These are phyloP conservation scores for Mycena sanguinolenta DNA, from an alignment of 768 basidiomycete genomes.

Conservation along the genomic window DNA sequence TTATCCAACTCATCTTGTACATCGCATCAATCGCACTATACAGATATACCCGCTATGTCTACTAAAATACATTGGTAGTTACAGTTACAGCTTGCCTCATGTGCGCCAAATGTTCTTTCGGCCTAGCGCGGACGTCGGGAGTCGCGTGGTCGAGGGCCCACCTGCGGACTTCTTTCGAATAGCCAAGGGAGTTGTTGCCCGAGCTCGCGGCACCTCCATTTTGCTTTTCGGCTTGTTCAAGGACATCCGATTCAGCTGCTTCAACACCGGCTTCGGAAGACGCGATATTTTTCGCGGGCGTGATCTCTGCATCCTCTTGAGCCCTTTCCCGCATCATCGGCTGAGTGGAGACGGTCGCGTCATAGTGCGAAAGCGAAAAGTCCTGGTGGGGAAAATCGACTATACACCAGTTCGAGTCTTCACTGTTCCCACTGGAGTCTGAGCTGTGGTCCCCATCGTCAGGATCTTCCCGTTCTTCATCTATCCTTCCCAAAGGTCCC, in stretches of 20 bases:
- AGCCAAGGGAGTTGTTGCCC: slow-evolving; percentile 14
- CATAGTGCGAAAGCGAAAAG: slow-evolving; percentile 26
- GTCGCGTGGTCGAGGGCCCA: slow-evolving; percentile 19
- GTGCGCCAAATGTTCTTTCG: slow-evolving; percentile 23
- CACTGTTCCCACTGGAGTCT: neutral
- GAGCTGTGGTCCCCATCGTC: neutral
- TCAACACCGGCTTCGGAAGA: slow-evolving; percentile 43
- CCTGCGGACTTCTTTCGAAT: slow-evolving; percentile 27
- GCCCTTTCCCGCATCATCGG: slow-evolving; percentile 9
- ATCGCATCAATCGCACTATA: slow-evolving; percentile 16
- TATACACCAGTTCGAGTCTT: slow-evolving; percentile 32
- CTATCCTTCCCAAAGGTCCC: slow-evolving; percentile 36
- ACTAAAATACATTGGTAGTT: slow-evolving; percentile 21
- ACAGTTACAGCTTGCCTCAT: slow-evolving; percentile 4
- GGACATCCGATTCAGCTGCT: slow-evolving; percentile 40
- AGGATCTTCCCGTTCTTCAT: slow-evolving; percentile 35
- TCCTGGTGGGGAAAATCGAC: slow-evolving; percentile 28
- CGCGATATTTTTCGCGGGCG: slow-evolving; percentile 35
- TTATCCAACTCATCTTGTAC: slow-evolving; percentile 20
- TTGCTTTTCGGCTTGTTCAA: slow-evolving; percentile 22
- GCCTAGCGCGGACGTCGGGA: slow-evolving; percentile 19
- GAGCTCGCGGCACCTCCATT: slow-evolving; percentile 9
- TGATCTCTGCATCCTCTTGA: neutral
- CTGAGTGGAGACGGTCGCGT: slow-evolving; percentile 9
- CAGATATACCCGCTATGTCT: slow-evolving; percentile 18